Percentiles rank a stretch among this genome's conserved stretches.
Evolutionary conservation across 176 grass and related monocot genomes (phyloP).

Genomic region (maize (Zea mays)): DNA sequence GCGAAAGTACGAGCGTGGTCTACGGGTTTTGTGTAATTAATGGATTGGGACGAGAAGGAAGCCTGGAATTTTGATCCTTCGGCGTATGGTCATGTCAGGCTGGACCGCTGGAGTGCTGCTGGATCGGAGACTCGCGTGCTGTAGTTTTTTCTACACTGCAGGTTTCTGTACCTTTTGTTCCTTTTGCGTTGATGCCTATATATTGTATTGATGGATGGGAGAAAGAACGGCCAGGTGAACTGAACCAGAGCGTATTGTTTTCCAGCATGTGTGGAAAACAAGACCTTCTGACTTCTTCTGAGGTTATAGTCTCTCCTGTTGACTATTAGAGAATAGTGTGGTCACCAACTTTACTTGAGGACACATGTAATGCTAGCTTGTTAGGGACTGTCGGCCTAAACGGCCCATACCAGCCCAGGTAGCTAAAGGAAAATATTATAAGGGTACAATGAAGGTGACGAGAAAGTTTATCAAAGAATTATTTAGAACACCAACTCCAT

Average conservation of each 20-base stretch:
- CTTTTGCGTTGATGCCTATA: neutral
- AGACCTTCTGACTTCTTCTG: neutral
- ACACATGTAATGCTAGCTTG: no score
- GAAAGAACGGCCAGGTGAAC: slow-evolving; percentile 21
- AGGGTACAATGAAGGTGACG: no score
- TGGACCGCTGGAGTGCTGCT: slow-evolving; percentile 6
- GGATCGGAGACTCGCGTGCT: no score
- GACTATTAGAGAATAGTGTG: no score
- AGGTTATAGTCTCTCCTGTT: neutral
- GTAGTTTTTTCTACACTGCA: neutral
- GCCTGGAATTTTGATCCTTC: slow-evolving; percentile 15
- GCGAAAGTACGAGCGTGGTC: neutral
- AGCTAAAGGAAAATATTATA: no score
- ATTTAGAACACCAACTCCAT: no score
- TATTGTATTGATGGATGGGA: no score
- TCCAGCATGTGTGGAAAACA: no score
- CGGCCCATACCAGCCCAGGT: no score
- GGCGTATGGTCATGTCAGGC: slow-evolving; percentile 27
- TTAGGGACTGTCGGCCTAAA: no score
- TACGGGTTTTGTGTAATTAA: neutral
- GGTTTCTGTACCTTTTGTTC: neutral
- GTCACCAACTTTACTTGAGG: no score
- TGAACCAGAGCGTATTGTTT: neutral
- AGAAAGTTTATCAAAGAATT: no score
- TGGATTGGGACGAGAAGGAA: neutral